Evolutionary conservation across 257 asterid genomes (phyloP).

Genomic region (Haberlea rhodopensis): DNA sequence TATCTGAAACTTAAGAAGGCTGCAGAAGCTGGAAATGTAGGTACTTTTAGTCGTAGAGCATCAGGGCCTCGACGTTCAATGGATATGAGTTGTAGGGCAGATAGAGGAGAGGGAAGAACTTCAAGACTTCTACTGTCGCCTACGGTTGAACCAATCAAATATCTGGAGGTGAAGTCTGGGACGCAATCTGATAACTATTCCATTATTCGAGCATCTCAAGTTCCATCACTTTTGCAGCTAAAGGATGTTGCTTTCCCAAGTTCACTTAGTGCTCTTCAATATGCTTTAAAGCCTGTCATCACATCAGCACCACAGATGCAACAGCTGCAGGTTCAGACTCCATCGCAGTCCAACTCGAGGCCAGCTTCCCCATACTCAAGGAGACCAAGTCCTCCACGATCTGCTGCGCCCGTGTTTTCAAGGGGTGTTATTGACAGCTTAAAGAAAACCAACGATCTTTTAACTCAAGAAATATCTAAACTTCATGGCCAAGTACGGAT

Average conservation of each 20-base stretch:
- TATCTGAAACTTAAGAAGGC: constrained; percentile 65
- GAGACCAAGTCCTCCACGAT: constrained; percentile 82
- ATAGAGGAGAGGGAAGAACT: constrained; percentile 41
- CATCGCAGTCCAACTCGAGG: constrained; percentile 57
- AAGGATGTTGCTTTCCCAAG: constrained; percentile 91
- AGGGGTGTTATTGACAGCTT: constrained; percentile 80
- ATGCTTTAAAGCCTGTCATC: constrained; percentile 65
- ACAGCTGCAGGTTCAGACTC: constrained; percentile 33
- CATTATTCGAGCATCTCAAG: constrained; percentile 83
- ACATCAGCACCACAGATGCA: constrained; percentile 39
- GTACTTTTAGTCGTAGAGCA: constrained; percentile 39
- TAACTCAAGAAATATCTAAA: constrained; percentile 71
- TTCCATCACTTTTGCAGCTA: constrained; percentile 76
- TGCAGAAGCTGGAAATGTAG: constrained; percentile 44
- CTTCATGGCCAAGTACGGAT: constrained; percentile 61
- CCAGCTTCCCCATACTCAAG: constrained; percentile 86
- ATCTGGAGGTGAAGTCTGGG: constrained; percentile 73
- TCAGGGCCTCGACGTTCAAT: constrained; percentile 46
- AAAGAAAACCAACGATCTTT: constrained; percentile 68
- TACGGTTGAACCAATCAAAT: constrained; percentile 71
- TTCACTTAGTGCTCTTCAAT: constrained; percentile 85
- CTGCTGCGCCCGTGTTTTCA: constrained; percentile 69
- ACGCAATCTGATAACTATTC: constrained; percentile 42
- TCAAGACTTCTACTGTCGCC: constrained; percentile 71
- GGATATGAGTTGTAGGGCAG: constrained; percentile 41